These are phyloP conservation scores for Platanthera zijinensis DNA, from an alignment of 106 monocot species.

Conservation along the genomic window DNA sequence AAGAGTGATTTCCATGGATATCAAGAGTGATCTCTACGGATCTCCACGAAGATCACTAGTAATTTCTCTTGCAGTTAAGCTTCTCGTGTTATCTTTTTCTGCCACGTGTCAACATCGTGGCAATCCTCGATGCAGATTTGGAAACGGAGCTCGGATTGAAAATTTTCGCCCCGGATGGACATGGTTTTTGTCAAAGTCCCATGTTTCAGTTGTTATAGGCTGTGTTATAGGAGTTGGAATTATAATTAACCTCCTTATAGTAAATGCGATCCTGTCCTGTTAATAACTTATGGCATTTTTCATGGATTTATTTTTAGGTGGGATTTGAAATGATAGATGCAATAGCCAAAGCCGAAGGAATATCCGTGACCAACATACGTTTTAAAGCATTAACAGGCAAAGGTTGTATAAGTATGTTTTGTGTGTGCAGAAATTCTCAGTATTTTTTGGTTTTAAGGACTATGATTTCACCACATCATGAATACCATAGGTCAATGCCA, in stretches of 20 bases:
- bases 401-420: slow-evolving; percentile 33
- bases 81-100: too few species aligned
- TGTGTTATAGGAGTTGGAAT: background rate
- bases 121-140: too few species aligned
- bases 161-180: too few species aligned
- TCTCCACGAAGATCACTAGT: too few species aligned
- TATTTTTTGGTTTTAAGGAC: background rate
- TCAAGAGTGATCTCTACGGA: too few species aligned
- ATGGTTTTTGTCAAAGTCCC: too few species aligned
- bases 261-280: background rate
- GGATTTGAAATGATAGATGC: slow-evolving; percentile 90
- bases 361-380: slow-evolving; percentile 53
- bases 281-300: background rate
- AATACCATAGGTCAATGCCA: background rate
- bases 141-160: too few species aligned
- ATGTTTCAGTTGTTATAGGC: background rate
- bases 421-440: background rate
- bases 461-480: background rate
- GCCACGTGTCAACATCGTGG: too few species aligned
- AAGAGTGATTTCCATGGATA: too few species aligned
- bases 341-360: slow-evolving; percentile 81
- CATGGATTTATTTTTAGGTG: slow-evolving; percentile 31
- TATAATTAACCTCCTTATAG: background rate
- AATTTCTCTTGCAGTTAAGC: too few species aligned
- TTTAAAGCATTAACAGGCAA: slow-evolving; percentile 70